Evolutionary conservation across 139 green algal species (phyloP), one percentile per base, ranked within the genome.

Genomic region (Picochlorum sp.): DNA sequence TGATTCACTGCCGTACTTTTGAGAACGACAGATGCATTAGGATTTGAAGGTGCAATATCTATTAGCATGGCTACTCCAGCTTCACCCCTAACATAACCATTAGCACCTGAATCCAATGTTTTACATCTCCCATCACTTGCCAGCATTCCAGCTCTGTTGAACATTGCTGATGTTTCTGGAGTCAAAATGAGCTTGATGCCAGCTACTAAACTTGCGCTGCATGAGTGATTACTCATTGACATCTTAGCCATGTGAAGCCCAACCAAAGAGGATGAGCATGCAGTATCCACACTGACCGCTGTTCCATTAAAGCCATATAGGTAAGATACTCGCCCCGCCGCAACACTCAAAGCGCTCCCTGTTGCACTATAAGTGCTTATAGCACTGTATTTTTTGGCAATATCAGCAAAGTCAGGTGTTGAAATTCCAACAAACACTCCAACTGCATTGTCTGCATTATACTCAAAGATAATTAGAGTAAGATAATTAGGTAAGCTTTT

Each of bases 261-360:
- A 6, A 91, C 82, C 24, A 95, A 54, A 6, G 78, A 86, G 12
- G 78, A 85, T 0, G 78, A 86, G 70, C 83, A 90, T 25, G 84
- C 85, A 1, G 31, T 32, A 40, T 83, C 76, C 12, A 81, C 51
- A 16, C 51, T 72, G 6, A 81, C 57, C 40, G 53, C 13, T 24
- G 67, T 57, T 6, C 67, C 66, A 7, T 61, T 64, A 5, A 81
- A 33, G 12, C 65, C 72, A 49, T 69, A 80, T 18, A 59, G 57
- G 61, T 66, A 85, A 1, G 74, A 67, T 18, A 85, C 13, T 1
- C 77, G 58, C 22, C 77, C 77, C 13, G 63, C 55, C 10, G 75
- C 70, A 16, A 85, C 78, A 55, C 68, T 81, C 29, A 90, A 25
- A 8, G 59, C 70, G 35, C 47, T 71, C 50, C 70, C 68, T 14